Percentiles rank a stretch among this genome's conserved stretches.
phyloP scores from a whole-genome alignment of 2,329 filamentous ascomycete genomes.

The Phialophora macrospora region DNA sequence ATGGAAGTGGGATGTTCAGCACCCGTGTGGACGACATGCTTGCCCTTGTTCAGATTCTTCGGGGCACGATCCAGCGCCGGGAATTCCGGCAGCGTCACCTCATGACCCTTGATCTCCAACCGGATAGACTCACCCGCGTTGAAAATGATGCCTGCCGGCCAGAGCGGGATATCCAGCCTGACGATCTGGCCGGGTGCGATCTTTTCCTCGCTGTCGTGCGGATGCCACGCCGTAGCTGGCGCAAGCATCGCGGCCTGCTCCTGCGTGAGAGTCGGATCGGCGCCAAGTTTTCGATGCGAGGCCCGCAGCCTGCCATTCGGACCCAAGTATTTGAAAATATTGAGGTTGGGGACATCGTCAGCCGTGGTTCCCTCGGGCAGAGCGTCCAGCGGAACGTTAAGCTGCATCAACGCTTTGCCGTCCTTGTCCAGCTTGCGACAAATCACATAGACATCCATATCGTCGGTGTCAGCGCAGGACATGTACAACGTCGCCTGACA shows the following conservation, averaged over 20 bases:
- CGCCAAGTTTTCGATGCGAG: slow-evolving; percentile 50
- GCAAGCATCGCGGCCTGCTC: slow-evolving; percentile 24
- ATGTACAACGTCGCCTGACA: slow-evolving; percentile 56
- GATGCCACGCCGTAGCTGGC: slow-evolving; percentile 42
- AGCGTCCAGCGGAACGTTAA: slow-evolving; percentile 51
- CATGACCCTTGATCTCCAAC: slow-evolving; percentile 30
- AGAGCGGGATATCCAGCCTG: slow-evolving; percentile 56
- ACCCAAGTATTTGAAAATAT: slow-evolving; percentile 50
- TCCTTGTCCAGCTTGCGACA: slow-evolving; percentile 52
- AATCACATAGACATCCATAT: slow-evolving; percentile 53
- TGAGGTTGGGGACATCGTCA: slow-evolving; percentile 45
- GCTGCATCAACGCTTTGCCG: slow-evolving; percentile 50
- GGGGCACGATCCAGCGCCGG: slow-evolving; percentile 20
- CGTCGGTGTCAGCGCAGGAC: slow-evolving; percentile 50
- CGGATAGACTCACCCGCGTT: slow-evolving; percentile 47
- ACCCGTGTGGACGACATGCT: slow-evolving; percentile 25
- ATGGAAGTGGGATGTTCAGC: slow-evolving; percentile 24
- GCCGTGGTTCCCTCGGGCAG: slow-evolving; percentile 42
- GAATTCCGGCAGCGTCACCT: slow-evolving; percentile 31
- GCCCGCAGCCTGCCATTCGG: slow-evolving; percentile 54
- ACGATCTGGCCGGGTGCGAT: slow-evolving; percentile 50
- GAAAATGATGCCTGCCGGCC: slow-evolving; percentile 54
- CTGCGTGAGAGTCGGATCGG: slow-evolving; percentile 43
- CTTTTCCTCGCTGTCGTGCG: slow-evolving; percentile 50
- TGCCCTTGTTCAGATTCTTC: slow-evolving; percentile 22